Base-by-base conservation (phyloP, 352 stramenopile species). In the Globisporangium orthogonon region DNA sequence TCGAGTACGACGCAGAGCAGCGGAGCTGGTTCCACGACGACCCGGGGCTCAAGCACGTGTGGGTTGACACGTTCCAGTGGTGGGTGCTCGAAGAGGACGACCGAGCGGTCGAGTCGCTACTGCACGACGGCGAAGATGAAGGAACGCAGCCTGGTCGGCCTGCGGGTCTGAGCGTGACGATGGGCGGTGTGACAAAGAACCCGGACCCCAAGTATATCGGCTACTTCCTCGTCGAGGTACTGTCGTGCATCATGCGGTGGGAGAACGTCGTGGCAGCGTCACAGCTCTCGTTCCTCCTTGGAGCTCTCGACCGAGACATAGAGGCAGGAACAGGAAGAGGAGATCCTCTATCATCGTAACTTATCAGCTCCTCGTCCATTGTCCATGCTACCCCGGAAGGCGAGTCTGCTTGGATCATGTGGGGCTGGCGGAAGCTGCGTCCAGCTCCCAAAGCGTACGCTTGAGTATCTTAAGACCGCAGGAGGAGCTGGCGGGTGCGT, bases 171-270 rank as follows among this genome's bases (percentile, higher is more conserved):
- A 60, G 31, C n/a, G 54, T 52, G 14, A 53, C 40, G 11, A 31
- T 57, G 14, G 57, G 57, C 9, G 57, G 57, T 10, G 48, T 49
- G 23, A 62, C 50, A 41, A 51, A 31, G 31, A 62, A 62, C 44
- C 49, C 31, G 31, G 50, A 51, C 30, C 14, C 30, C 10, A 14
- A 46, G 18, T 62, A 62, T 40, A 52, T 57, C 41, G 48, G 57
- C 33, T 62, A 45, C 50, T 62, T 62, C 28, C 39, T 62, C 31
- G 14, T 62, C 50, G 57, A 62, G 35, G 44, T 62, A 18, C 49
- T 62, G 10, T 56, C 57, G 44, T 57, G 49, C 30, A 52, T 62
- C 43, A 40, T 62, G 18, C 57, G 50, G 5, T 62, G 57, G 50
- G 57, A 62, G n/a, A 50, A 39, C 15, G 35, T 28, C 7, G 43